Evolutionary conservation across 768 basidiomycete species (phyloP).

Genomic region (Boletus vinaceobasis): DNA sequence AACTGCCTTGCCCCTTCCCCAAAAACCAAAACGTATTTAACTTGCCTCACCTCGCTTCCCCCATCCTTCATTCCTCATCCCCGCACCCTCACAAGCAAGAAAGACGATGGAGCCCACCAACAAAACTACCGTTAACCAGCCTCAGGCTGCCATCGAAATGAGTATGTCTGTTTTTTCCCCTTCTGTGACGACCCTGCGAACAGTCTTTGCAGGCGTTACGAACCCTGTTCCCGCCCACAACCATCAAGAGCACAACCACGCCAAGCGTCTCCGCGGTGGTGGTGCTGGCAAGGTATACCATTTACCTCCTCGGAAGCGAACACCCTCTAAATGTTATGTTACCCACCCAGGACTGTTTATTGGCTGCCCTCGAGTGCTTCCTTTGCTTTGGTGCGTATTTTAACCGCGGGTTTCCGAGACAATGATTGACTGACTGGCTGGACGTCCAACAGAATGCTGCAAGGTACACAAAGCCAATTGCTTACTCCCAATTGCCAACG

Average conservation of each 20-base stretch:
- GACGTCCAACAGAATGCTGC: conserved; percentile 49
- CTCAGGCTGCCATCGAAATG: conserved; percentile 60
- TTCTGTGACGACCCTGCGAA: neutral
- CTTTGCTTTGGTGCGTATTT: conserved; percentile 61
- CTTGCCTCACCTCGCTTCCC: neutral
- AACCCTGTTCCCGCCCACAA: conserved; percentile 42
- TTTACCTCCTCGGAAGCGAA: neutral
- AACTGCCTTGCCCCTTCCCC: too few species aligned
- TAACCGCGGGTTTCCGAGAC: neutral
- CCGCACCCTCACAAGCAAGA: conserved; percentile 24
- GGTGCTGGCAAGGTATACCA: conserved; percentile 59
- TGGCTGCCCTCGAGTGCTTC: conserved; percentile 62
- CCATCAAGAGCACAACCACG: conserved; percentile 41
- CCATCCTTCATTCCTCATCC: neutral
- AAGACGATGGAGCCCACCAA: conserved; percentile 30
- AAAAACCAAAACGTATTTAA: conserved; percentile 16
- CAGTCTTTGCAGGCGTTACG: conserved; percentile 39
- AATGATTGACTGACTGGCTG: neutral
- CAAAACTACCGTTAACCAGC: conserved; percentile 47
- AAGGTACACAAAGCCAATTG: conserved; percentile 41
- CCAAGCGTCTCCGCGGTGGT: conserved; percentile 65
- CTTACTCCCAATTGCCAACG: neutral
- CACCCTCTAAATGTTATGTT: neutral
- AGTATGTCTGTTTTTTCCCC: conserved; percentile 39
- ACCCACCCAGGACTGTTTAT: conserved; percentile 57